A percentile compares a stretch with the other conserved stretches of the same genome.
Conservation (phyloP, 352 stramenopile genomes). For the Globisporangium okanoganense region DNA sequence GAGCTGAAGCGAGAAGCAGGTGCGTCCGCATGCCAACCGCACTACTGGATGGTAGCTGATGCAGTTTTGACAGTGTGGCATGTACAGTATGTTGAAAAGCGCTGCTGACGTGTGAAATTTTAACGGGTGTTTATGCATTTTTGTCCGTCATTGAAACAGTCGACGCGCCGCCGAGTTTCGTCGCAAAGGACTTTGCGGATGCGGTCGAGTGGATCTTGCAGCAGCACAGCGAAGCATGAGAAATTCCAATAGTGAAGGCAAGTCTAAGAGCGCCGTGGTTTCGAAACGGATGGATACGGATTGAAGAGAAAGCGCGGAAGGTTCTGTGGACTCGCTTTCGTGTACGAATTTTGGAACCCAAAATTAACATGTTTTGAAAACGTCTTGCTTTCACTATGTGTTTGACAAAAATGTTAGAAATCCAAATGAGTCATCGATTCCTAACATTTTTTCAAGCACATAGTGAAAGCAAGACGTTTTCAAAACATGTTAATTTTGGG, state of each 20-base stretch:
- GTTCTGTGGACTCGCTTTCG: too few relatives aligned
- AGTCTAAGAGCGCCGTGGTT: background rate
- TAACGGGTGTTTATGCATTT: conserved; percentile 2
- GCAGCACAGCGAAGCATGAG: conserved; percentile 1
- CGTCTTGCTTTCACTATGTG: too few relatives aligned
- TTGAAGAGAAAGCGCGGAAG: too few relatives aligned
- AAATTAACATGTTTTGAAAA: too few relatives aligned
- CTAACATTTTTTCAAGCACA: too few relatives aligned
- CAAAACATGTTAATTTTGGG: too few relatives aligned
- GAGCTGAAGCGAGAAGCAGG: conserved; percentile 13
- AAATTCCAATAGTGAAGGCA: background rate
- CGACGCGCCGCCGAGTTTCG: conserved; percentile 14
- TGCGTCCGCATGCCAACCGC: background rate
- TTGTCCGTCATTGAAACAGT: conserved; percentile 7
- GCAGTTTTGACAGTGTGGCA: background rate
- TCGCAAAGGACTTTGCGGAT: conserved; percentile 24
- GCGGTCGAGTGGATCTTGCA: conserved; percentile 31
- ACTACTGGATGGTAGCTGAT: background rate
- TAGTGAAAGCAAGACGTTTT: too few relatives aligned
- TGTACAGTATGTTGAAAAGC: background rate
- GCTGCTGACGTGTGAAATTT: background rate
- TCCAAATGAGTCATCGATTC: too few relatives aligned
- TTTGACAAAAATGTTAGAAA: too few relatives aligned
- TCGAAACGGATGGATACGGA: too few relatives aligned
- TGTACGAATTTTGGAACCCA: too few relatives aligned